Percentiles rank a stretch among this genome's conserved stretches.
These are phyloP conservation scores for Coemansia sp. DNA, from an alignment of 192 early-diverging fungal species.

Conservation along the genomic window DNA sequence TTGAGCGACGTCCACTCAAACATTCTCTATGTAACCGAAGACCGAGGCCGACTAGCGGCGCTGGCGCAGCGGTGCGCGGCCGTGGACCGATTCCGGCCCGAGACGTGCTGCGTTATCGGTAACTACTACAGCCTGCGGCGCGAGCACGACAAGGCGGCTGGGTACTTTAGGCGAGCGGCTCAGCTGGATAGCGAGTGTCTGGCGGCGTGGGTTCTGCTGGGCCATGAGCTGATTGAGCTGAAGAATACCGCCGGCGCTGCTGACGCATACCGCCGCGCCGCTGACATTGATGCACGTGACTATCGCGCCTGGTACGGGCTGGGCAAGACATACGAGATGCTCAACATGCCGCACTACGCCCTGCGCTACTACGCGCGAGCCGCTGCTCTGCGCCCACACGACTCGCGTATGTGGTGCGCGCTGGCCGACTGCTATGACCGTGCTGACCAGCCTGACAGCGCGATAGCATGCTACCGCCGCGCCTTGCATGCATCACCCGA, in stretches of 20 bases:
- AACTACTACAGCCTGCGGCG: constrained; percentile 87
- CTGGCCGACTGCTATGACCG: constrained; percentile 75
- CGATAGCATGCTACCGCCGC: constrained; percentile 74
- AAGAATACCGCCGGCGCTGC: constrained; percentile 88
- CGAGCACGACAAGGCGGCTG: constrained; percentile 83
- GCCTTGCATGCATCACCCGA: constrained; percentile 66
- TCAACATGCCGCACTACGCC: constrained; percentile 80
- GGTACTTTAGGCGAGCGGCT: constrained; percentile 83
- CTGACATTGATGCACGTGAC: constrained; percentile 78
- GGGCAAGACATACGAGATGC: constrained; percentile 85
- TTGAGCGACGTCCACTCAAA: constrained; percentile 84
- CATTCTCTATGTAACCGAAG: constrained; percentile 78
- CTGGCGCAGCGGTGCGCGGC: constrained; percentile 72
- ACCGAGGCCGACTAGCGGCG: constrained; percentile 66
- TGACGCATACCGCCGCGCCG: constrained; percentile 83
- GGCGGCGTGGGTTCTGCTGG: constrained; percentile 89
- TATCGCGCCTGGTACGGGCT: constrained; percentile 93
- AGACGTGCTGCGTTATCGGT: constrained; percentile 83
- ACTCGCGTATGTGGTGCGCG: constrained; percentile 85
- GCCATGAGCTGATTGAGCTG: constrained; percentile 92
- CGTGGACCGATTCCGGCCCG: constrained; percentile 79
- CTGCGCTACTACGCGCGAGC: constrained; percentile 82
- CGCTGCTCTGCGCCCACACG: constrained; percentile 67
- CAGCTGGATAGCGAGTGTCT: constrained; percentile 75
- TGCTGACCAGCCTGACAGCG: constrained; percentile 53